These are phyloP conservation scores for Cyclotella cryptica DNA, from an alignment of 108 stramenopile genomes.

Conservation along the genomic window DNA sequence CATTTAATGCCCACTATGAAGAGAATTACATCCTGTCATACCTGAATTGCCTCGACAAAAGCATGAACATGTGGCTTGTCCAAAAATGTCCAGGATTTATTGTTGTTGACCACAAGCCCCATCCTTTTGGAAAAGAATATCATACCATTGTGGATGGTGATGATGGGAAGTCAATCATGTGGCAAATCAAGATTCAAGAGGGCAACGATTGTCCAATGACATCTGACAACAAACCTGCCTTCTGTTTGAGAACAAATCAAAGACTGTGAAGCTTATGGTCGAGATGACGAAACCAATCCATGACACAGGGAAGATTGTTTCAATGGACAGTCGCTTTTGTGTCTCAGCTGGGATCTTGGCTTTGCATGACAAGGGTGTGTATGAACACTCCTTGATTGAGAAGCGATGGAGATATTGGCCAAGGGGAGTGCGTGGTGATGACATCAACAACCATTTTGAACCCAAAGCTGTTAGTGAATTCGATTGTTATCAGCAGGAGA, in stretches of 20 bases:
- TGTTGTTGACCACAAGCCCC: conserved; percentile 18
- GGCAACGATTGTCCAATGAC: conserved; percentile 30
- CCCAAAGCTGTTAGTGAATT: not conserved
- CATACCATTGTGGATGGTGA: conserved; percentile 30
- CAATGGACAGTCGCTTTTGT: conserved; percentile 30
- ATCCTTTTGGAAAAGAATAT: conserved; percentile 26
- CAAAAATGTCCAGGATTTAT: conserved; percentile 28
- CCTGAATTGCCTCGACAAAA: conserved; percentile 21
- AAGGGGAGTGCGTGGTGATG: conserved; percentile 3
- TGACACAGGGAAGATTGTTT: conserved; percentile 18
- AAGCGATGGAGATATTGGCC: conserved; percentile 14
- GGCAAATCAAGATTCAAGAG: conserved; percentile 10
- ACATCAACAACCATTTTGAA: not conserved
- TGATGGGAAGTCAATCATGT: conserved; percentile 18
- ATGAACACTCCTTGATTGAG: conserved; percentile 11
- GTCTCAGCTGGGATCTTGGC: conserved; percentile 13
- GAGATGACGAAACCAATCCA: conserved; percentile 32
- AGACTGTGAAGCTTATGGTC: conserved; percentile 5
- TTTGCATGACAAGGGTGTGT: conserved; percentile 19
- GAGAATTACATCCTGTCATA: conserved; percentile 8
- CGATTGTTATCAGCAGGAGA: not conserved
- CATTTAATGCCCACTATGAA: conserved; percentile 10
- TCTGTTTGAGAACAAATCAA: conserved; percentile 6
- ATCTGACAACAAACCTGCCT: not conserved
- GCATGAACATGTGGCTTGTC: conserved; percentile 18